Evolutionary conservation across 768 basidiomycete genomes (phyloP).

Genomic region (Cyclocybe aegerita): DNA sequence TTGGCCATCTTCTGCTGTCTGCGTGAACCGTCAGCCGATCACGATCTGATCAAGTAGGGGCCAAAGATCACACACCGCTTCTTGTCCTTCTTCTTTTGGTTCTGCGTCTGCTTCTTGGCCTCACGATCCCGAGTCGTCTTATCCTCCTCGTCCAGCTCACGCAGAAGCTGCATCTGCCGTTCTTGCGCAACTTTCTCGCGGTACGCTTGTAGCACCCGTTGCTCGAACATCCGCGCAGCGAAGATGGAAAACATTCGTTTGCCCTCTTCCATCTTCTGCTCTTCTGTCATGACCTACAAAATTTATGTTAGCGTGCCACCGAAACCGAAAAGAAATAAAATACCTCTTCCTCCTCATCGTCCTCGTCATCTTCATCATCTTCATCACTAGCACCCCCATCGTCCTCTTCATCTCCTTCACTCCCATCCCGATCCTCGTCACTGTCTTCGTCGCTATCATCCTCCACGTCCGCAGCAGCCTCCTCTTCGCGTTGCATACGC

Average conservation of each 20-base stretch:
- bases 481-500: slow-evolving; percentile 88
- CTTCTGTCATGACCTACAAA: slow-evolving; percentile 81
- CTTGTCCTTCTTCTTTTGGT: slow-evolving; percentile 99
- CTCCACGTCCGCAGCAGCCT: slow-evolving; percentile 43
- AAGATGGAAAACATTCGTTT: slow-evolving; percentile 99
- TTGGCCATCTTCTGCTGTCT: slow-evolving; percentile 92
- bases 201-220: slow-evolving; percentile 94
- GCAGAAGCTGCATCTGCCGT: slow-evolving; percentile 87
- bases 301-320: slow-evolving; percentile 13
- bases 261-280: slow-evolving; percentile 99
- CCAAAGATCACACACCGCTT: slow-evolving; percentile 52
- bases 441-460: slow-evolving; percentile 49
- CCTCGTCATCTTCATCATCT: slow-evolving; percentile 65
- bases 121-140: slow-evolving; percentile 83
- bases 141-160: slow-evolving; percentile 96
- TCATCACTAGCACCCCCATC: slow-evolving; percentile 62
- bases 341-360: slow-evolving; percentile 67
- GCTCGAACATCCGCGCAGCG: slow-evolving; percentile 99
- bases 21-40: slow-evolving; percentile 9
- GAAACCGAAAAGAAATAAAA: slow-evolving; percentile 15
- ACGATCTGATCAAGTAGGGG: slow-evolving; percentile 6
- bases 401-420: slow-evolving; percentile 60
- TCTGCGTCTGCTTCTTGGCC: slow-evolving; percentile 91
- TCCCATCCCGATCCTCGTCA: slow-evolving; percentile 55
- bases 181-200: slow-evolving; percentile 97